These are phyloP conservation scores for Pistacia integerrima DNA, from an alignment of 345 rosid genomes.

Conservation along the genomic window DNA sequence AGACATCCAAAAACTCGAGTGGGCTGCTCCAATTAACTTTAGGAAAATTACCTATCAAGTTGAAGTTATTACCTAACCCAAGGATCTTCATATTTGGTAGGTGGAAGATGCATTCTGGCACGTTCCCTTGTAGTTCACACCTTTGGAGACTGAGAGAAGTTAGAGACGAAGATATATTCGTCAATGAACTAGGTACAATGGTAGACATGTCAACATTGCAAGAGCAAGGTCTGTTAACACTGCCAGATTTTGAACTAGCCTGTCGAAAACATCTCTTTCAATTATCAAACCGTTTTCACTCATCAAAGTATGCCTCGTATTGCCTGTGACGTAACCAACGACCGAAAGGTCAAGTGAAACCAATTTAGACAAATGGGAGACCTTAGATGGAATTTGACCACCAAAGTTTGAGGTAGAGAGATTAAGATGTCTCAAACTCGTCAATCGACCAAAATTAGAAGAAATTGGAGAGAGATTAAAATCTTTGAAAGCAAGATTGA, in stretches of 20 bases:
- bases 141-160: not conserved
- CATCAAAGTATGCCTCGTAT: too few relatives aligned
- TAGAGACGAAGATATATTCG: slow-evolving; percentile 2
- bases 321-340: too few relatives aligned
- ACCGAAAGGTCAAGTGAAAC: slow-evolving; percentile 8
- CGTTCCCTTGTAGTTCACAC: not conserved
- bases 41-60: slow-evolving; percentile 14
- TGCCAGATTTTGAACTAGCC: not conserved
- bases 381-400: slow-evolving; percentile 18
- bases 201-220: not conserved
- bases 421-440: slow-evolving; percentile 15
- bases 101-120: not conserved
- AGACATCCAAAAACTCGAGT: not conserved
- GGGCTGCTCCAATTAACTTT: slow-evolving; percentile 14
- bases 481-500: slow-evolving; percentile 2
- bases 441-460: slow-evolving; percentile 4
- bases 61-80: not conserved
- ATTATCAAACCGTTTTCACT: not conserved
- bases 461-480: slow-evolving; percentile 18
- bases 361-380: slow-evolving; percentile 10
- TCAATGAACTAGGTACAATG: not conserved
- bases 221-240: not conserved
- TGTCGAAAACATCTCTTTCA: not conserved
- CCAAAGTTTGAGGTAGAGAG: slow-evolving; percentile 6
- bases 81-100: not conserved